Conservation (phyloP, 495 filamentous ascomycete genomes). For the Glarea lozoyensis region DNA sequence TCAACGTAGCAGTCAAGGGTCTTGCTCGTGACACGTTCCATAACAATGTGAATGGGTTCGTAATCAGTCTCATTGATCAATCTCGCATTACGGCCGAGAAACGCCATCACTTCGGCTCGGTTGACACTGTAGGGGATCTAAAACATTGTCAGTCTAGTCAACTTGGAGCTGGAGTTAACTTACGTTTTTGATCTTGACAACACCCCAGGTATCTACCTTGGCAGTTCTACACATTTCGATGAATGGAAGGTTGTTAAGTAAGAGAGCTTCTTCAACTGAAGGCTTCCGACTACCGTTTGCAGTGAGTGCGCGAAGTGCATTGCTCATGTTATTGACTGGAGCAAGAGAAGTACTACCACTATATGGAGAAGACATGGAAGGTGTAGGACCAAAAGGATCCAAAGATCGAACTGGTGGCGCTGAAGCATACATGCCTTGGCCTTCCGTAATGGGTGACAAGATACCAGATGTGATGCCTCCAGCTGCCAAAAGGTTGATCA, state of each 20-base stretch:
- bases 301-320: conserved; percentile 7
- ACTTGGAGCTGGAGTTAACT: conserved; percentile 2
- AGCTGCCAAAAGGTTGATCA: conserved; percentile 10
- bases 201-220: conserved; percentile 19
- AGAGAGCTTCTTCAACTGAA: conserved; percentile 22
- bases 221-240: conserved; percentile 23
- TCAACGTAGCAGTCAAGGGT: conserved; percentile 72
- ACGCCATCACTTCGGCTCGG: conserved; percentile 57
- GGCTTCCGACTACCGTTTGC: conserved; percentile 18
- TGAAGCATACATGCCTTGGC: not conserved
- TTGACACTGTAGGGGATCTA: conserved; percentile 64
- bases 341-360: not conserved
- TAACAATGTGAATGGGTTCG: conserved; percentile 69
- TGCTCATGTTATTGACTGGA: conserved; percentile 2
- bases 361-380: not conserved
- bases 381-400: conserved; percentile 1
- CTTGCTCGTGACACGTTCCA: conserved; percentile 71
- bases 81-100: conserved; percentile 58
- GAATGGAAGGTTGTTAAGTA: conserved; percentile 32
- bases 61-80: conserved; percentile 40
- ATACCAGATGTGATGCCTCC: conserved; percentile 1
- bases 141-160: conserved; percentile 5
- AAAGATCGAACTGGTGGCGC: not conserved
- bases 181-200: conserved; percentile 30
- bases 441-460: conserved; percentile 1